These are phyloP conservation scores for Quercus tomentella DNA, from an alignment of 331 rosid genomes.

Conservation along the genomic window DNA sequence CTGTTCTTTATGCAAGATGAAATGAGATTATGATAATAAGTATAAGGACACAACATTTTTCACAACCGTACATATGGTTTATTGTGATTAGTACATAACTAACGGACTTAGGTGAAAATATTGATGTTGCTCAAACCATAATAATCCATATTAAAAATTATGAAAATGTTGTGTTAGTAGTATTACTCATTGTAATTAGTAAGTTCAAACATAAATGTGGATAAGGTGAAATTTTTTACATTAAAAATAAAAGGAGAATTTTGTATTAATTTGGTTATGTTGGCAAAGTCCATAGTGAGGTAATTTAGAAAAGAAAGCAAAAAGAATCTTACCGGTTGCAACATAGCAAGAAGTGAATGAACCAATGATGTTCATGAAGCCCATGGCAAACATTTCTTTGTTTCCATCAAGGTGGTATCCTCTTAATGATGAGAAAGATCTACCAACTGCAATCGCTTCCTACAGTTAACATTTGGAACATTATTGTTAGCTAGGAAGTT, in stretches of 20 bases:
- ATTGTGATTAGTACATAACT: too few species aligned
- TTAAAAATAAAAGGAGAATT: neutral
- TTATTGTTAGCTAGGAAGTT: neutral
- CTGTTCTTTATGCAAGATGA: neutral
- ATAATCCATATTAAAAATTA: too few species aligned
- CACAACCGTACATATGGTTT: too few species aligned
- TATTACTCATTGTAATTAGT: neutral
- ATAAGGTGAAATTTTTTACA: neutral
- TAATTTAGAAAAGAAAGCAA: neutral
- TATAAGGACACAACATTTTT: too few species aligned
- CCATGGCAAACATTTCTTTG: conserved; percentile 84
- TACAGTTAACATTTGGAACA: conserved; percentile 3
- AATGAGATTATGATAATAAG: neutral
- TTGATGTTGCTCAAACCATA: too few species aligned
- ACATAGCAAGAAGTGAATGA: conserved; percentile 86
- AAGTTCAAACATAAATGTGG: neutral
- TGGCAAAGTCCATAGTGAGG: neutral
- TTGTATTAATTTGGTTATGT: neutral
- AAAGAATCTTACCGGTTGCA: conserved; percentile 61
- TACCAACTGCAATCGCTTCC: conserved; percentile 91
- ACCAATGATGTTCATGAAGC: conserved; percentile 74
- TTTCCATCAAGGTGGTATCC: conserved; percentile 84
- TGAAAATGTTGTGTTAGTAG: too few species aligned
- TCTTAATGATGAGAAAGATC: conserved; percentile 72
- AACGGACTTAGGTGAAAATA: too few species aligned